Base-by-base conservation (phyloP, 2,329 filamentous ascomycete species). In the Ascosphaera apis region DNA sequence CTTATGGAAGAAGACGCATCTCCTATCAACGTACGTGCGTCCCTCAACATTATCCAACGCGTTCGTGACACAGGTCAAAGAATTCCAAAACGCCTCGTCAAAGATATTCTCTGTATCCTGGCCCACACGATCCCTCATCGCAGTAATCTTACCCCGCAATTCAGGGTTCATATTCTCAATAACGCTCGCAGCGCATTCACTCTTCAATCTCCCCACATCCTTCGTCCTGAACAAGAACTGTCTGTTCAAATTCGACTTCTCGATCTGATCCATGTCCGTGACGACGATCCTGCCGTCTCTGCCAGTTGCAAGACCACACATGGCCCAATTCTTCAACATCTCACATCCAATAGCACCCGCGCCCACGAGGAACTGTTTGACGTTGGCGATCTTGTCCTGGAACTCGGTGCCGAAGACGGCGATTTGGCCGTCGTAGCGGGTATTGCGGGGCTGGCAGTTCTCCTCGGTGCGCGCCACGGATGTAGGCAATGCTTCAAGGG, bases 241-340 rank as follows among this genome's bases (percentile, higher is more conserved):
- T 31, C 88, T 71, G 63, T 98, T 98, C 36, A 98, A 65, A 53
- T 98, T 98, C 62, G 86, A 95, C 69, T 86, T 92, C 61, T 98
- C 88, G 47, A 98, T 98, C 37, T 84, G 84, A 51, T 98, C 88
- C 73, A 92, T 95, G 53, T 98, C 88, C 11, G 91, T 95, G 35
- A 98, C 79, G 39, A 64, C 81, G 48, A 98, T 91, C 55, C 78
- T 77, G 48, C 88, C 88, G 34, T 83, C 69, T 2, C 82, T 80
- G 3, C 88, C 88, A 33, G 79, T 80, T 32, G 77, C 86, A 19
- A 98, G 65, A 45, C 88, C 88, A 54, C 95, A 91, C 84, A 98
- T 91, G 25, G 91, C 86, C 84, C 88, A 98, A 57, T 95, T 95
- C 70, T 98, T 98, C 45, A 98, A 63, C 78, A 95, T 98, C 53